Conservation (phyloP, 2,329 filamentous ascomycete species). For the Phyllosticta citriasiana region DNA sequence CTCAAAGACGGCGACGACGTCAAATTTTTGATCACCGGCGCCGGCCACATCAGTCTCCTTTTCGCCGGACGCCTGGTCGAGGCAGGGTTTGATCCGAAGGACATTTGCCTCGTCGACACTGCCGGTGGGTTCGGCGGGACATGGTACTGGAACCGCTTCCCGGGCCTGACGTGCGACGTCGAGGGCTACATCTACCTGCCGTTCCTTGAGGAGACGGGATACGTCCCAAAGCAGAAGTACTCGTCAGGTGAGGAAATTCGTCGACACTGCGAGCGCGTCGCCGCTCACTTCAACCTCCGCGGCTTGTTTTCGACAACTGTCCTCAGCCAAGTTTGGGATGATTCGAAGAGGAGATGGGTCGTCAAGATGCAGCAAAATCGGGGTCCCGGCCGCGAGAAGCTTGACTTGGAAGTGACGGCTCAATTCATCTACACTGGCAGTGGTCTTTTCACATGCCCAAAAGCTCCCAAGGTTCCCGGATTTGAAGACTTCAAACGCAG, state of each 20-base stretch:
- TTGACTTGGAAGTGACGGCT: conserved; percentile 22
- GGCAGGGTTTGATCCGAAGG: conserved; percentile 23
- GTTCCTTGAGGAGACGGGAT: conserved; percentile 35
- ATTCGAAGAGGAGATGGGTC: conserved; percentile 25
- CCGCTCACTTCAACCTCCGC: conserved; percentile 38
- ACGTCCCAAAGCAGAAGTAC: conserved; percentile 24
- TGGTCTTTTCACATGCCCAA: conserved; percentile 22
- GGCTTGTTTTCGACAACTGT: conserved; percentile 24
- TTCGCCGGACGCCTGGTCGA: conserved; percentile 32
- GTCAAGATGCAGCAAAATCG: conserved; percentile 27
- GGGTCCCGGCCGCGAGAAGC: conserved; percentile 23
- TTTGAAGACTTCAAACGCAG: conserved; percentile 24
- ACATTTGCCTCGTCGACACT: conserved; percentile 24
- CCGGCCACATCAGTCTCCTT: conserved; percentile 35
- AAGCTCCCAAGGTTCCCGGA: conserved; percentile 24
- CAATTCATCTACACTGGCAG: conserved; percentile 16
- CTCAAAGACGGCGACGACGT: conserved; percentile 2
- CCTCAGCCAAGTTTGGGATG: conserved; percentile 48
- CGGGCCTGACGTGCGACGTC: conserved; percentile 14
- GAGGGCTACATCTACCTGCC: conserved; percentile 19
- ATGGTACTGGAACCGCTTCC: conserved; percentile 23
- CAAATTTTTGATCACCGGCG: conserved; percentile 32
- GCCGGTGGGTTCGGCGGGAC: conserved; percentile 17
- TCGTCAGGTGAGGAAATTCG: conserved; percentile 25
- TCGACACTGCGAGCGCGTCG: conserved; percentile 25